Evolutionary conservation across 352 stramenopile genomes (phyloP).

Genomic region (Pythium brachiatum): DNA sequence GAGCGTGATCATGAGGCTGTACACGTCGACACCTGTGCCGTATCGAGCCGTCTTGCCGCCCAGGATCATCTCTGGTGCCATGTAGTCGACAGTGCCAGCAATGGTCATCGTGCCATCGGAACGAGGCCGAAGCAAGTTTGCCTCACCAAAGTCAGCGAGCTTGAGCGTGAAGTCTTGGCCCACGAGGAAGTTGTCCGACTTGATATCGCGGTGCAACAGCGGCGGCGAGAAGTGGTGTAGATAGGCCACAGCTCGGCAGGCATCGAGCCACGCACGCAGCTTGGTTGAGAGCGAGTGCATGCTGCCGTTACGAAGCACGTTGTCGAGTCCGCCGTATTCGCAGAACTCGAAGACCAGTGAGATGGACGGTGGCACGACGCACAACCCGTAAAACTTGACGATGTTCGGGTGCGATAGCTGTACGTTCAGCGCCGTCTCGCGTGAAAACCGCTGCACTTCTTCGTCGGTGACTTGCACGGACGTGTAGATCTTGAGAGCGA

Average conservation of each 20-base stretch:
- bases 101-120: conserved; percentile 85
- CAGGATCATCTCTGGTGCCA: conserved; percentile 84
- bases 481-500: conserved; percentile 87
- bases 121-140: conserved; percentile 74
- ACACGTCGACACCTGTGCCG: conserved; percentile 75
- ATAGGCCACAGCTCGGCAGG: conserved; percentile 76
- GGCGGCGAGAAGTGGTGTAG: conserved; percentile 82
- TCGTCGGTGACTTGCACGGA: conserved; percentile 81
- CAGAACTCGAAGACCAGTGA: conserved; percentile 88
- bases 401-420: conserved; percentile 83
- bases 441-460: conserved; percentile 76
- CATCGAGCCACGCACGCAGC: conserved; percentile 83
- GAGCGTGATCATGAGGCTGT: conserved; percentile 85
- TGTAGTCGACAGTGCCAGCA: conserved; percentile 83
- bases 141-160: conserved; percentile 82
- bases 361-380: conserved; percentile 80
- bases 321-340: conserved; percentile 75
- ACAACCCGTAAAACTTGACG: conserved; percentile 78
- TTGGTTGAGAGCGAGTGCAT: conserved; percentile 72
- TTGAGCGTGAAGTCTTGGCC: conserved; percentile 79
- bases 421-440: conserved; percentile 78
- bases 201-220: conserved; percentile 81
- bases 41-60: conserved; percentile 80
- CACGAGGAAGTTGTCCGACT: conserved; percentile 85
- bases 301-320: conserved; percentile 43